These are phyloP conservation scores for Fusarium sp. DNA, from an alignment of 2,329 filamentous ascomycete species.

Conservation along the genomic window DNA sequence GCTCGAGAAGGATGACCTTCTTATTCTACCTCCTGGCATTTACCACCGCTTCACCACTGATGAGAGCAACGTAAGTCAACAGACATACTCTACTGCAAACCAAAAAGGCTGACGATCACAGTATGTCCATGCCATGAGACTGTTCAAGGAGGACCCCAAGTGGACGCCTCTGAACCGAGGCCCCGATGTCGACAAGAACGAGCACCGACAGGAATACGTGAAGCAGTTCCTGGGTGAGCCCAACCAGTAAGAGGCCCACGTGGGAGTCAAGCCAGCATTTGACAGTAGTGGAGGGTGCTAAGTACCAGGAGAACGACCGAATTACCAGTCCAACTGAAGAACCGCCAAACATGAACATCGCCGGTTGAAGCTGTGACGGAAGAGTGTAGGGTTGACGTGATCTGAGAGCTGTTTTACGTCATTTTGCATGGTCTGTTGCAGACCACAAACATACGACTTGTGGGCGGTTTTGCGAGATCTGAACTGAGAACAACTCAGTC, in stretches of 20 bases:
- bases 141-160: conserved; percentile 98
- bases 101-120: conserved; percentile 49
- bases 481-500: background rate
- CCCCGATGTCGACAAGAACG: conserved; percentile 80
- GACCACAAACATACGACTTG: conserved; percentile 17
- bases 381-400: conserved; percentile 28
- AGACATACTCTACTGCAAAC: background rate
- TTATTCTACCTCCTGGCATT: conserved; percentile 93
- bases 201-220: conserved; percentile 82
- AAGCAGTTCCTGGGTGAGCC: conserved; percentile 51
- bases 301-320: conserved; percentile 17
- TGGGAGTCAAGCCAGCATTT: conserved; percentile 20
- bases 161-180: conserved; percentile 94
- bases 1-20: conserved; percentile 86
- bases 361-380: background rate
- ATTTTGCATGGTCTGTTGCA: conserved; percentile 14
- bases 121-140: conserved; percentile 95
- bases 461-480: background rate
- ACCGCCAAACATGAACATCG: conserved; percentile 1
- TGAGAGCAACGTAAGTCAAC: conserved; percentile 77
- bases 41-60: conserved; percentile 98
- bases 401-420: conserved; percentile 21
- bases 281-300: conserved; percentile 12
- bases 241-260: conserved; percentile 39
- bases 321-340: conserved; percentile 20